phyloP scores from a whole-genome alignment of 1,139 yeast genomes.

The Diutina scorzettiae region DNA sequence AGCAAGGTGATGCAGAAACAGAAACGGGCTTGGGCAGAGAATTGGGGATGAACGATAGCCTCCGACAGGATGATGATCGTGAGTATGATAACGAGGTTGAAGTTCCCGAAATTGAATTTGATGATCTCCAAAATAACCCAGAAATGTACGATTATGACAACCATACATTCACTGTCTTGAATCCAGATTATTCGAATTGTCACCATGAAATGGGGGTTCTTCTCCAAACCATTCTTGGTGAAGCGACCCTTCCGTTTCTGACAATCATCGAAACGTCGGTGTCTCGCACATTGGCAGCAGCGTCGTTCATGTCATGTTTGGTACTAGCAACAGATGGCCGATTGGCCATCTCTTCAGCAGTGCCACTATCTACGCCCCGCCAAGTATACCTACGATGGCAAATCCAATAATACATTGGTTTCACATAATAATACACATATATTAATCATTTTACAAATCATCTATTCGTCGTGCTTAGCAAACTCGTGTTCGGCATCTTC shows the following conservation, averaged over 20 bases:
- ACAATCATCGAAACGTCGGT: not conserved
- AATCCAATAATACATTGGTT: too few species aligned
- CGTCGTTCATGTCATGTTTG: not conserved
- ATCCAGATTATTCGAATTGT: too few species aligned
- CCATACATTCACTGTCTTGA: not conserved
- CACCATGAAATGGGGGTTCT: not conserved
- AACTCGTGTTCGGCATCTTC: conserved; percentile 29
- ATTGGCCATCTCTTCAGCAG: too few species aligned
- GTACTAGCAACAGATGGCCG: not conserved
- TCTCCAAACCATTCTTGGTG: not conserved
- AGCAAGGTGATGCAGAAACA: not conserved
- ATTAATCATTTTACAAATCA: not conserved
- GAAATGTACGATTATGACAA: not conserved
- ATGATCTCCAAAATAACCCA: not conserved
- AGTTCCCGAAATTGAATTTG: not conserved
- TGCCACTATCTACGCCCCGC: too few species aligned
- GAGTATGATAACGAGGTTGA: not conserved
- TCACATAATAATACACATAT: not conserved
- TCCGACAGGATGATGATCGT: not conserved
- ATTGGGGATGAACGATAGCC: not conserved
- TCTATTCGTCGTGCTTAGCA: conserved; percentile 13
- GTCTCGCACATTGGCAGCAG: not conserved
- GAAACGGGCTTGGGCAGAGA: conserved; percentile 3
- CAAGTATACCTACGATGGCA: not conserved
- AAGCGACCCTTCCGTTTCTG: not conserved